Evolutionary conservation across 805 yeast genomes (phyloP), one percentile per base, ranked within the genome.

Genomic region (Debaryomyces castellii): DNA sequence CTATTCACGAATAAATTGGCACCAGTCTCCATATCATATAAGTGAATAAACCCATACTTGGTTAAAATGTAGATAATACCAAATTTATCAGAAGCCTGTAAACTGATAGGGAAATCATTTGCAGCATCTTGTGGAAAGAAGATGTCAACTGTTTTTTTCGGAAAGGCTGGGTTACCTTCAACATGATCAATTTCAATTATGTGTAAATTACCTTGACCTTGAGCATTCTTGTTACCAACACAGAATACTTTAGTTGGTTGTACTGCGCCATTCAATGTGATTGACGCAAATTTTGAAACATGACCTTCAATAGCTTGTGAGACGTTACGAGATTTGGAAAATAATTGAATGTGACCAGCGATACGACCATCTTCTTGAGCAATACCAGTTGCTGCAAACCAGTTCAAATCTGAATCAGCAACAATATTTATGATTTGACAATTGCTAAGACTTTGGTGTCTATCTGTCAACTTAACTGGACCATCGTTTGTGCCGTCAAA

Each of bases 281-380:
- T 72, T 48, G 77, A 74, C 44, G 96, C 89, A 71, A 94, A 94
- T 35, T 83, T 82, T 48, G 96, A 94, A 45, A 95, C 98, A 67
- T 94, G 99, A 58, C 99, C 99, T 62, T 94, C 98, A 57, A 94
- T 89, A 17, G 96, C 91, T 72, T 94, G 99, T 11, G 97, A 91
- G 33, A 92, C 88, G 62, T 87, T 87, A 71, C 98, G 84, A 44
- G 85, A 82, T 64, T 85, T 87, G 49, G 96, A 87, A 70, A 74
- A 94, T 51, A 94, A 81, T 74, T 94, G 99, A 64, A 92, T 87
- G 69, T 89, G 95, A 63, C 99, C 99, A 27, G 89, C 97, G 55
- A 94, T 89, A 59, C 95, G 82, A 53, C 96, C 96, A 55, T 86
- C 85, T 62, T 89, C 96, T 69, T 90, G 97, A 27, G 95, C 85